Percentiles rank a stretch among this genome's conserved stretches.
Evolutionary conservation across 495 filamentous ascomycete species (phyloP).

Genomic region (Neurospora intermedia): DNA sequence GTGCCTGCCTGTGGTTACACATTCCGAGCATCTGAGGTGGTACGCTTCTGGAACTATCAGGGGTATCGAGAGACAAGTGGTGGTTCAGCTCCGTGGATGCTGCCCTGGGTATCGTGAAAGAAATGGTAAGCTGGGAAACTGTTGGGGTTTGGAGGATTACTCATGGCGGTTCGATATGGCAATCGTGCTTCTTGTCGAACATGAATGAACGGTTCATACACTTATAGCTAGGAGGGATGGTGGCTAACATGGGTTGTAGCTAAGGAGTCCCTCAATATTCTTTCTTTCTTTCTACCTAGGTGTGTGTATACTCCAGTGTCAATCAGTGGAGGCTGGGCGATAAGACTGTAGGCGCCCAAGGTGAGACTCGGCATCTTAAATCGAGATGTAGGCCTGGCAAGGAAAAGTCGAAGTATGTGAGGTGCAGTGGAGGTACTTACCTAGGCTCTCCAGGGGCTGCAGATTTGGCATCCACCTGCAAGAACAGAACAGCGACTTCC

Average conservation of each 20-base stretch:
- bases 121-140: background rate
- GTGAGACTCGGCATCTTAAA: background rate
- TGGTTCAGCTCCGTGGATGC: background rate
- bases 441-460: background rate
- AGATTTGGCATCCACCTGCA: background rate
- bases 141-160: background rate
- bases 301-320: background rate
- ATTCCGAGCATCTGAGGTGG: background rate
- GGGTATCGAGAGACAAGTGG: background rate
- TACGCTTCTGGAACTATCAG: background rate
- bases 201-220: background rate
- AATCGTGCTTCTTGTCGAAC: background rate
- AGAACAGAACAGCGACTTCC: background rate
- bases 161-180: background rate
- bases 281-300: background rate
- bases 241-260: background rate
- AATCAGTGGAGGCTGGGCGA: background rate
- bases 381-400: background rate
- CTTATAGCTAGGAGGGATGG: background rate
- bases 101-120: background rate
- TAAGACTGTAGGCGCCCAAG: background rate
- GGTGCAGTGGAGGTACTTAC: background rate
- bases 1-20: background rate
- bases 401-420: background rate
- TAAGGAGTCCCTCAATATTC: background rate